Conservation (phyloP, 2,329 filamentous ascomycete genomes). For the Monilinia polystroma region DNA sequence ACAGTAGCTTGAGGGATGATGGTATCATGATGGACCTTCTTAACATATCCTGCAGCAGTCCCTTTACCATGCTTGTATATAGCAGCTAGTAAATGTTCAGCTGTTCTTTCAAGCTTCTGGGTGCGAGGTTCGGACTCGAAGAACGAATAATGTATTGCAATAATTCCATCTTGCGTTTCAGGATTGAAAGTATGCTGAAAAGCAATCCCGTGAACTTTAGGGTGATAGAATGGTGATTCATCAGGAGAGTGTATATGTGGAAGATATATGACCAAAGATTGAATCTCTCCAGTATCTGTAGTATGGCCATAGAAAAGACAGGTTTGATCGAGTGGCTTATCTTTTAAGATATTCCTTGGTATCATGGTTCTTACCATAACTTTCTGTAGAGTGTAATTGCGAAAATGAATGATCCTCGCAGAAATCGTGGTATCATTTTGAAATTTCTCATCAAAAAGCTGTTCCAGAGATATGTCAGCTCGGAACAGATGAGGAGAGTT, state of each 20-base stretch:
- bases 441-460: constrained; percentile 39
- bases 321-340: constrained; percentile 76
- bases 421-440: constrained; percentile 38
- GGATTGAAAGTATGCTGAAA: constrained; percentile 69
- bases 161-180: constrained; percentile 45
- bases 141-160: constrained; percentile 62
- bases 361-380: constrained; percentile 75
- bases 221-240: constrained; percentile 85
- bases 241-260: constrained; percentile 64
- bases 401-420: constrained; percentile 48
- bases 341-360: constrained; percentile 76
- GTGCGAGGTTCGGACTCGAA: constrained; percentile 44
- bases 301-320: constrained; percentile 64
- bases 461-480: constrained; percentile 68
- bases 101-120: constrained; percentile 62
- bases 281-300: constrained; percentile 37
- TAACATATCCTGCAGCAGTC: constrained; percentile 65
- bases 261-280: constrained; percentile 69
- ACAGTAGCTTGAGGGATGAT: constrained; percentile 73
- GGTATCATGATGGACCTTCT: constrained; percentile 80
- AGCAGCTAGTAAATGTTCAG: constrained; percentile 64
- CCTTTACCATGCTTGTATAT: constrained; percentile 74
- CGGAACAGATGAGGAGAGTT: constrained; percentile 76
- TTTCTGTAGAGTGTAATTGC: constrained; percentile 51
- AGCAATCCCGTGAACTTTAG: constrained; percentile 68